Percentiles rank a stretch among this genome's conserved stretches.
Evolutionary conservation across 2,329 filamentous ascomycete species (phyloP).

Genomic region (Aspergillus novoparasiticus): DNA sequence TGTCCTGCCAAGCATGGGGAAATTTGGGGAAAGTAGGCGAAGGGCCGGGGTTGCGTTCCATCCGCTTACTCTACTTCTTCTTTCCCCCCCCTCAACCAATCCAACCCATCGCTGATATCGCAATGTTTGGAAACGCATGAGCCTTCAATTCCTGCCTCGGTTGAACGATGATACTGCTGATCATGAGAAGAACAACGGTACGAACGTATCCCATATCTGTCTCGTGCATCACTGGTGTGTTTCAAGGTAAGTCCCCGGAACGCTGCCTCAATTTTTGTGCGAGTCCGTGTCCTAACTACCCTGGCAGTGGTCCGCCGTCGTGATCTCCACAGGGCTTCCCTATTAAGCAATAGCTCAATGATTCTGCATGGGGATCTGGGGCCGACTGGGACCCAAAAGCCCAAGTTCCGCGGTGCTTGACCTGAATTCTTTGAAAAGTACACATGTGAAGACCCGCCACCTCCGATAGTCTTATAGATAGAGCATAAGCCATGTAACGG

Average conservation of each 20-base stretch:
- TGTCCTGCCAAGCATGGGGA: slow-evolving; percentile 18
- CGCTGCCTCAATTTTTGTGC: neutral
- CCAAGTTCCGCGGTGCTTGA: slow-evolving; percentile 17
- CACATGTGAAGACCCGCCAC: slow-evolving; percentile 17
- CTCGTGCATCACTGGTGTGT: neutral
- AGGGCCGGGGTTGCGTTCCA: slow-evolving; percentile 6
- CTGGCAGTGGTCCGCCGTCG: slow-evolving; percentile 2
- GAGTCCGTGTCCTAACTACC: neutral
- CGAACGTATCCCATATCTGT: neutral
- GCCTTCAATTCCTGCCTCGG: neutral
- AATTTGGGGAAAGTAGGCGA: slow-evolving; percentile 16
- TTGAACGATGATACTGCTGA: neutral
- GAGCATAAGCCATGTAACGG: slow-evolving; percentile 1
- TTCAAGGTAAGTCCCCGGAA: neutral
- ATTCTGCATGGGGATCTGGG: slow-evolving; percentile 4
- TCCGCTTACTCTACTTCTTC: neutral
- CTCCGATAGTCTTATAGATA: slow-evolving; percentile 10
- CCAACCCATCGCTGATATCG: neutral
- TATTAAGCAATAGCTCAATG: slow-evolving; percentile 9
- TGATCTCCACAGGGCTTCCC: slow-evolving; percentile 1
- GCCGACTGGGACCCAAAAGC: slow-evolving; percentile 1
- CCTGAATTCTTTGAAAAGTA: neutral
- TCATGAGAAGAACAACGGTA: neutral
- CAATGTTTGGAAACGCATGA: neutral
- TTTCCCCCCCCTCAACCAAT: slow-evolving; percentile 1